Evolutionary conservation across 176 grass and related monocot genomes (phyloP), one percentile per base, ranked within the genome.

Genomic region (Lolium rigidum): DNA sequence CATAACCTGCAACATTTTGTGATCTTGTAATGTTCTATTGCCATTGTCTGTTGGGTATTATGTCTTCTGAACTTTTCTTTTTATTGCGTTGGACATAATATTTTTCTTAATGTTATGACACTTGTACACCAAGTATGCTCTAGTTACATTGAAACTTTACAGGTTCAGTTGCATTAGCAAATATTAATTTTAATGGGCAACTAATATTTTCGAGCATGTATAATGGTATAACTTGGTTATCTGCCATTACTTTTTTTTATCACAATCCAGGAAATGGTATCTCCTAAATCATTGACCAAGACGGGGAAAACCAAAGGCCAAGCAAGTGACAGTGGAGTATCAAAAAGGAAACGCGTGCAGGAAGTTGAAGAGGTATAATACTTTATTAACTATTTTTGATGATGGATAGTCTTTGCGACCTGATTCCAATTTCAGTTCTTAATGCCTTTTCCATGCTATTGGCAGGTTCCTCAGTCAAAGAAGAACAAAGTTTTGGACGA

Each of bases 331-430:
- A 86, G 81, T 55, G 78, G 81, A 61, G 86, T 59, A 18, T 89
- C 88, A 46, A 94, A 92, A 87, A 95, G 89, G 54, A 98, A 94
- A 66, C 49, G 58, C 55, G 56, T 24, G 3, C 89, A 83, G 14
- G 87, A 89, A 80, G 88, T 66, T 54, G 82, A 91, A 84, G 87
- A 91, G 86, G 90, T 90, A 82, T 70, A 52, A 74, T 83, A 76
- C 60, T 79, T 71, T 9, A 69, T 86, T 59, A 41, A 44, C 80
- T 20, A 74, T 80, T 59, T 41, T 37, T 31, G 75, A 20, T 28
- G 73, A 15, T 74, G 35, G 67, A 48, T 68, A 59, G 20, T 61
- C 35, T 83, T 88, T 86, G n/a, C 1, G 3, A 72, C 21, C n/a
- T 84, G 25, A 65, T 87, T 86, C 60, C 39, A 68, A 24, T 4